Evolutionary conservation across 139 green algal species (phyloP), one percentile per base, ranked within the genome.

Genomic region (Edaphochlamys debaryana): DNA sequence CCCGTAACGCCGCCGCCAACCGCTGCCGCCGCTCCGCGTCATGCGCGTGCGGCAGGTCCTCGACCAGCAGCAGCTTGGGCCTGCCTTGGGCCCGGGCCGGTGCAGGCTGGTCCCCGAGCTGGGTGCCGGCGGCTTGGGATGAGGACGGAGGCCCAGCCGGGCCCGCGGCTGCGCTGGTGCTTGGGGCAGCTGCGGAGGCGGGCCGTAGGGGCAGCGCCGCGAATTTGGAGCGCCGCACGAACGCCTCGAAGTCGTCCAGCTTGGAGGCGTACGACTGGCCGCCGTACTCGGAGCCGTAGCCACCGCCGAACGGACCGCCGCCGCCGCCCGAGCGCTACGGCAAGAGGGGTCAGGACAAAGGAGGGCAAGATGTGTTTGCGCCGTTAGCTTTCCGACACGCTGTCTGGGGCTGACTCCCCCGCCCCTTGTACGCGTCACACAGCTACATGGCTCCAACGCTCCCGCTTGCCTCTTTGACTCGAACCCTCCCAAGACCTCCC

Each of bases 231-330:
- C 90, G 89, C 6, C 64, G 70, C 37, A 94, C 90, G 89, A 96
- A 96, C 38, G 85, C 79, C 41, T 94, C 89, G 79, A 97, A 98
- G 17, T 94, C 94, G 37, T 94, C 93, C 64, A 97, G 79, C 85
- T 97, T 97, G 74, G 89, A 94, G 34, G 58, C 79, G 76, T 93
- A 94, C 20, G 42, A 19, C 2, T 4, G 11, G n/a, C 29, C 23
- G n/a, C 9, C 34, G 58, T 29, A 27, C 29, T n/a, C 60, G 5
- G 13, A 8, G 19, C 23, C 22, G 1, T 17, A 1, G 7, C 58
- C 25, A 2, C 40, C 41, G 41, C 63, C 34, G 63, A n/a, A 37
- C 3, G 38, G 42, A 4, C 17, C 60, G 23, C 38, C 7, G 23
- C 25, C 40, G n/a, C 76, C 60, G 17, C 20, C 45, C 23, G 74